Evolutionary conservation across 2,329 filamentous ascomycete genomes (phyloP).

Genomic region (Aspergillus pseudoviridinutans): DNA sequence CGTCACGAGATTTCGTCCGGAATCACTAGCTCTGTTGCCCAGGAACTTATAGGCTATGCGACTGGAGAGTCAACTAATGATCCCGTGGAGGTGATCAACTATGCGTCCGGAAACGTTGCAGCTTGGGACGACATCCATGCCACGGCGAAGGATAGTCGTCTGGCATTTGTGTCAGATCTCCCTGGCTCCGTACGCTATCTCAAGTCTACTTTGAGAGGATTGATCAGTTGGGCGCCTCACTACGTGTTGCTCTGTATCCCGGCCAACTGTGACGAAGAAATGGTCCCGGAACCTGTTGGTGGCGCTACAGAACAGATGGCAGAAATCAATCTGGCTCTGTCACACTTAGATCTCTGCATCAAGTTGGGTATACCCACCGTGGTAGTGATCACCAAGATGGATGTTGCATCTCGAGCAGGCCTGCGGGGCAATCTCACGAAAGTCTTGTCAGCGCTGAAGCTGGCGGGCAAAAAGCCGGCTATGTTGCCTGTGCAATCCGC

Average conservation of each 20-base stretch:
- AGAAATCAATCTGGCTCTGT: slow-evolving; percentile 68
- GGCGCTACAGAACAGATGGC: slow-evolving; percentile 31
- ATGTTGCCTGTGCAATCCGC: slow-evolving; percentile 53
- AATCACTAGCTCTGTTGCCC: slow-evolving; percentile 88
- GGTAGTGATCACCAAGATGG: slow-evolving; percentile 85
- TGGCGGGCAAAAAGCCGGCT: slow-evolving; percentile 66
- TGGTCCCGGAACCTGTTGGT: slow-evolving; percentile 10
- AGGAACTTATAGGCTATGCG: slow-evolving; percentile 85
- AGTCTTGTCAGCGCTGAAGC: slow-evolving; percentile 73
- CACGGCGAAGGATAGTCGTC: slow-evolving; percentile 63
- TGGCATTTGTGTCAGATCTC: slow-evolving; percentile 88
- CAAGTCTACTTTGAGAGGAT: slow-evolving; percentile 78
- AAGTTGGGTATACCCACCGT: slow-evolving; percentile 73
- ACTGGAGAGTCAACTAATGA: slow-evolving; percentile 12
- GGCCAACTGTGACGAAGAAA: slow-evolving; percentile 64
- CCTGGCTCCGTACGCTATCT: slow-evolving; percentile 87
- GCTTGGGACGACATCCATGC: slow-evolving; percentile 95
- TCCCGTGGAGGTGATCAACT: slow-evolving; percentile 65
- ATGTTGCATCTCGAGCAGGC: slow-evolving; percentile 71
- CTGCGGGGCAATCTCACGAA: slow-evolving; percentile 68
- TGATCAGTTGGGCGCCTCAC: slow-evolving; percentile 95
- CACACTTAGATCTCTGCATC: slow-evolving; percentile 80
- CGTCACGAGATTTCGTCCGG: slow-evolving; percentile 89
- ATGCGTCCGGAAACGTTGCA: slow-evolving; percentile 77
- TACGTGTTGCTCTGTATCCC: slow-evolving; percentile 88